A percentile compares a stretch with the other conserved stretches of the same genome.
Conservation (phyloP, 164 flowering plant genomes). For the Annona squamosa region DNA sequence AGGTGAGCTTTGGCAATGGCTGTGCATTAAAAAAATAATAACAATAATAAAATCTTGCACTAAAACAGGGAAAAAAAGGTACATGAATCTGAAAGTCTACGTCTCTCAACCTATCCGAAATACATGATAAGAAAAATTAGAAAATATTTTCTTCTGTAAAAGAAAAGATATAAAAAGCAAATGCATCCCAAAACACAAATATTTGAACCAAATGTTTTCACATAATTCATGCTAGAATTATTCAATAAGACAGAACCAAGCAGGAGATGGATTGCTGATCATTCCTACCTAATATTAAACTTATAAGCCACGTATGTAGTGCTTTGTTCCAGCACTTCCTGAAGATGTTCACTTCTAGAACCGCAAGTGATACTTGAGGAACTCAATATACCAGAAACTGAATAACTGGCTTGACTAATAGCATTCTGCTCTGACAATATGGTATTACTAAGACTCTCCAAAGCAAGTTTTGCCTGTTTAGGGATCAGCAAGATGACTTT, state of each 20-base stretch:
- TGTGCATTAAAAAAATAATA: no score
- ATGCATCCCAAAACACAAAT: neutral
- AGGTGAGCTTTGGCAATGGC: no score
- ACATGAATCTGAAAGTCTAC: neutral
- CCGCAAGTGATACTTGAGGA: constrained; percentile 43
- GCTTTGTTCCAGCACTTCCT: constrained; percentile 41
- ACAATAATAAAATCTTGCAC: no score
- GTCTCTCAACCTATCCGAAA: neutral
- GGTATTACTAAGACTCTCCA: constrained; percentile 44
- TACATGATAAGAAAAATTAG: neutral
- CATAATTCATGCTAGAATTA: neutral
- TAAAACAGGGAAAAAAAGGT: no score
- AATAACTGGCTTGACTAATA: constrained; percentile 40
- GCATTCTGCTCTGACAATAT: constrained; percentile 41
- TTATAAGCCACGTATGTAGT: constrained; percentile 40
- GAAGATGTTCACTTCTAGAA: constrained; percentile 54
- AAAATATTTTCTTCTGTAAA: neutral
- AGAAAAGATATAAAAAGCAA: no score
- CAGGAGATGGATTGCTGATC: neutral
- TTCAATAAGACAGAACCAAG: neutral
- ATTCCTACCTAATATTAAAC: constrained; percentile 51
- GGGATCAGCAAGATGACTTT: constrained; percentile 4
- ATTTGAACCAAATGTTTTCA: neutral
- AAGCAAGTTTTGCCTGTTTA: constrained; percentile 36
- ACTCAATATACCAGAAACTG: constrained; percentile 68